Conservation (phyloP, 1,284 basidiomycete species). For the Phaffia rhodozyma region DNA sequence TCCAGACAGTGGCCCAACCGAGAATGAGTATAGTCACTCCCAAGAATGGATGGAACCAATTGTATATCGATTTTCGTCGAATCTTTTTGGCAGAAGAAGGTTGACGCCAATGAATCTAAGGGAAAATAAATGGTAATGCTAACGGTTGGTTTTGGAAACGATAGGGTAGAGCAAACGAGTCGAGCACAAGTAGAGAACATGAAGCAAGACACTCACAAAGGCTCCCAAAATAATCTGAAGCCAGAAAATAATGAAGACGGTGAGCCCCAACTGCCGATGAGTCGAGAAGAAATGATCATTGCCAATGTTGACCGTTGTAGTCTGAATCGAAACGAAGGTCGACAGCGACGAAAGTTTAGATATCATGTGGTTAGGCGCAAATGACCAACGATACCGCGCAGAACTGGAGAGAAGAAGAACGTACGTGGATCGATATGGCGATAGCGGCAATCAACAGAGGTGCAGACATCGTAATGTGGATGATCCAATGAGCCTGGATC, state of each 20-base stretch:
- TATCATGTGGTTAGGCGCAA: not conserved
- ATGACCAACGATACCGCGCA: not conserved
- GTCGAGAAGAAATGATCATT: conserved; percentile 9
- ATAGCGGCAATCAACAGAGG: conserved; percentile 8
- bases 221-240: conserved; percentile 11
- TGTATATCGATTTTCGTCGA: not conserved
- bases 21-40: conserved; percentile 2
- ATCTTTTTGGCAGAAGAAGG: not conserved
- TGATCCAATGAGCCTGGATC: not conserved
- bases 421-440: conserved; percentile 1
- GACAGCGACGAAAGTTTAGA: not conserved
- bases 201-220: not conserved
- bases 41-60: conserved; percentile 4
- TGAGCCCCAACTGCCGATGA: conserved; percentile 3
- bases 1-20: conserved; percentile 8
- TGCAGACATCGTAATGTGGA: not conserved
- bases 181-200: too few relatives aligned
- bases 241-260: conserved; percentile 2
- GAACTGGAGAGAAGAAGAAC: not conserved
- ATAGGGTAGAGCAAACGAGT: not conserved
- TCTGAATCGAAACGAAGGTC: not conserved
- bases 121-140: not conserved
- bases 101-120: conserved; percentile 6
- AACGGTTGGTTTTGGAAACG: not conserved
- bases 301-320: not conserved